These are phyloP conservation scores for Talaromyces marneffei DNA, from an alignment of 2,329 filamentous ascomycete genomes.

Conservation along the genomic window DNA sequence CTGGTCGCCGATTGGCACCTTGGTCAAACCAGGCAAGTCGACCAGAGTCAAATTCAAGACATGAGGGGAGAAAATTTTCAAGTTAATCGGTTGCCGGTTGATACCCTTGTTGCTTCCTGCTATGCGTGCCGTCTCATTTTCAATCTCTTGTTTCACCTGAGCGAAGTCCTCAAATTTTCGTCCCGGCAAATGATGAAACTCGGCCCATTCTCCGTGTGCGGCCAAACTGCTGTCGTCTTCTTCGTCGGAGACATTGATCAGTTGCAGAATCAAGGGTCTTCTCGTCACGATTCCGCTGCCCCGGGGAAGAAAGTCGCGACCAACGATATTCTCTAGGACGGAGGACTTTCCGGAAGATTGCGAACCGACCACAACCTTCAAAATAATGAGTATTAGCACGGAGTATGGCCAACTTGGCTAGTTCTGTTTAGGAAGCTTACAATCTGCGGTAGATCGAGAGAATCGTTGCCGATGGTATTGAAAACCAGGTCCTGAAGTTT, in stretches of 20 bases:
- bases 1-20: conserved; percentile 97
- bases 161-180: conserved; percentile 85
- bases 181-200: conserved; percentile 92
- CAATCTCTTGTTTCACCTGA: conserved; percentile 92
- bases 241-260: conserved; percentile 86
- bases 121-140: conserved; percentile 92
- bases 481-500: conserved; percentile 98
- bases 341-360: conserved; percentile 98
- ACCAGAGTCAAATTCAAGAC: conserved; percentile 95
- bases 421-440: conserved; percentile 50
- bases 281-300: conserved; percentile 95
- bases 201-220: conserved; percentile 71
- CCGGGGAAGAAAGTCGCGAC: conserved; percentile 91
- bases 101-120: conserved; percentile 97
- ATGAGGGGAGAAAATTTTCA: conserved; percentile 96
- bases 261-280: conserved; percentile 88
- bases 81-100: conserved; percentile 93
- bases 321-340: conserved; percentile 97
- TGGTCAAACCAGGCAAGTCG: conserved; percentile 91
- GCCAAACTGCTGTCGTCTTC: conserved; percentile 65
- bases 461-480: conserved; percentile 99
- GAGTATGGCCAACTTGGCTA: not conserved
- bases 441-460: conserved; percentile 94
- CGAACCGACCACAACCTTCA: conserved; percentile 91
- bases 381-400: conserved; percentile 7